Evolutionary conservation across 1,284 basidiomycete genomes (phyloP), one percentile per base, ranked within the genome.

Genomic region (Cutaneotrichosporon sp.): DNA sequence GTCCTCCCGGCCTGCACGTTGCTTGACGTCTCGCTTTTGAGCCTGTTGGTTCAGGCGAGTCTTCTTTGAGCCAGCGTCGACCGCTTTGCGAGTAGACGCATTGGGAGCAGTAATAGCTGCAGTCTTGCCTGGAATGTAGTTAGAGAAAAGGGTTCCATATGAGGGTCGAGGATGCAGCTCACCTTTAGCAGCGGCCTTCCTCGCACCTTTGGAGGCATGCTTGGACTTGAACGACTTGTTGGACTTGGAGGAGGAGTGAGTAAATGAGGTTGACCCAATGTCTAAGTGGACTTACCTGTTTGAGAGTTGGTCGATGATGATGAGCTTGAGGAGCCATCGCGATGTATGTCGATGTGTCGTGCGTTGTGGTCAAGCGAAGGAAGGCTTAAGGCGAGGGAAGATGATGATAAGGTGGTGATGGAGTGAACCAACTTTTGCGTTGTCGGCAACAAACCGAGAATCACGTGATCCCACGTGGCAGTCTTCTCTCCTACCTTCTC

Each of bases 191-290:
- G 86, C 85, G 51, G 91, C 89, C 77, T 90, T 92, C 53, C 92
- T 75, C 0, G 89, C 85, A 9, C 70, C 87, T 80, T 96, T 95
- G 5, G 90, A 86, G 0, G 92, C 86, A 83, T 97, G 92, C 75
- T 88, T 90, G 1, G 90, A 91, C 78, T 95, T 95, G 85, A 91
- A 96, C 1, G 85, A 69, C 77, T 97, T 97, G 80, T 97, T 96
- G 83, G 86, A 83, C 90, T 93, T 57, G 6, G 62, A 22, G 50
- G 34, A 26, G 26, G 5, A 11, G 21, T 38, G 21, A 36, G 21
- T 10, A 6, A 50, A 26, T 31, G 16, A 47, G 51, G 8, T 21
- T 34, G 21, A 51, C 22, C 26, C 5, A 21, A 16, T 49, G n/a
- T 7, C 9, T 1, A 18, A 21, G 21, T 18, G 5, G 14, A 49